Conservation (phyloP, 495 filamentous ascomycete species). For the Copromyces sp. region DNA sequence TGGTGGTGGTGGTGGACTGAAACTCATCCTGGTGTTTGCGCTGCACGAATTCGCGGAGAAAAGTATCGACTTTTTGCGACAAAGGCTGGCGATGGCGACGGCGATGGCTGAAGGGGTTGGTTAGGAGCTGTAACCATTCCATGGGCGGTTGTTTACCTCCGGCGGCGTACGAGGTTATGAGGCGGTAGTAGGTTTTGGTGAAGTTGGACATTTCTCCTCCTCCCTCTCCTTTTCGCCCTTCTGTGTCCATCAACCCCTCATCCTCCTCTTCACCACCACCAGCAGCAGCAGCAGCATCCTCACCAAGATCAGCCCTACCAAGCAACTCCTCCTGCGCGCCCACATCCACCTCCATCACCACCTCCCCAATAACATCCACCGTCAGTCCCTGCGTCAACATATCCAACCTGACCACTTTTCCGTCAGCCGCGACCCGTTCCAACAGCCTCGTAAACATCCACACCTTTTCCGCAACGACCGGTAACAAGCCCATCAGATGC, state of each 20-base stretch:
- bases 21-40: constrained; percentile 12
- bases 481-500: constrained; percentile 32
- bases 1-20: background rate
- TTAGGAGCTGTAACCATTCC: constrained; percentile 11
- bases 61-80: constrained; percentile 6
- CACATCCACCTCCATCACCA: constrained; percentile 26
- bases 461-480: constrained; percentile 30
- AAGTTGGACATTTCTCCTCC: constrained; percentile 14
- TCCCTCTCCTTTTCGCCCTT: background rate
- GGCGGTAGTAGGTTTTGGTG: constrained; percentile 18
- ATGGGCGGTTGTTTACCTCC: constrained; percentile 5
- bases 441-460: constrained; percentile 20
- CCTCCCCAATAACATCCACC: constrained; percentile 31
- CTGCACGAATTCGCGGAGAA: constrained; percentile 17
- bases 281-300: background rate
- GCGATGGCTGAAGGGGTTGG: background rate
- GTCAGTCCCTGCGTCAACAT: constrained; percentile 23
- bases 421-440: constrained; percentile 14
- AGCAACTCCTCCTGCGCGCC: constrained; percentile 18
- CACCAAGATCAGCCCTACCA: background rate
- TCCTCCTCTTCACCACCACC: background rate
- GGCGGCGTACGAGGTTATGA: constrained; percentile 13
- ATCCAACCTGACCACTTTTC: constrained; percentile 19
- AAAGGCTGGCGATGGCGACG: background rate
- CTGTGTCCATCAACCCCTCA: background rate